Evolutionary conservation across 208 protist genomes (phyloP), one percentile per base, ranked within the genome.

Genomic region (Wallacemonas sp.): DNA sequence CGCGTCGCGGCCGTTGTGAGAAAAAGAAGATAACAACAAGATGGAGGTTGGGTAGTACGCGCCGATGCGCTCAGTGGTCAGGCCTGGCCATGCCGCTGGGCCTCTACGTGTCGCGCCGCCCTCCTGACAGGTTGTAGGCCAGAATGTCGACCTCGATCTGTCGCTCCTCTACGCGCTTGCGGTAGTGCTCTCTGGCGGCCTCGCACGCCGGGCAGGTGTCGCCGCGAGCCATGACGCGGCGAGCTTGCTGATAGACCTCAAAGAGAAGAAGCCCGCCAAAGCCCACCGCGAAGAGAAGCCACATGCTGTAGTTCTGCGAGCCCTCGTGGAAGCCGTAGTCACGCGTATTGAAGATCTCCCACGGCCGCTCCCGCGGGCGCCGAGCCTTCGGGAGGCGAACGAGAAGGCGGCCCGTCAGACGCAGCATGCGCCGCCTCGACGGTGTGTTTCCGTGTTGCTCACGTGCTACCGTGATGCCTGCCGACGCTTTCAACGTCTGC

Each of bases 301-400:
- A 94, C 88, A 94, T 94, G 60, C 57, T 64, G 73, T 89, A 88
- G 79, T 95, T 95, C 73, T 95, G 86, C 41, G 79, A 82, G 4
- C 89, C 87, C 66, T 95, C 89, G 59, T 89, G 79, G 39, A 84
- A 92, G 42, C 86, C 85, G 75, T 83, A 95, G 61, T 95, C 87
- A 36, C 89, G 81, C 19, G 85, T 85, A 68, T 95, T 95, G 63
- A 95, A 90, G 27, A 95, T 79, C 65, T 95, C 86, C 82, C 83
- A 95, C 57, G 87, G 81, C n/a, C 89, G 76, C 71, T 95, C 86
- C 21, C 87, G 86, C 5, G 87, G 89, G 1, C 89, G 81, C 29
- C 89, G 89, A 12, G 75, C 57, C 66, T 93, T 92, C 10, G 89
- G 89, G 12, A 95, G 72, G 32, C 89, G 86, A 66, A 95, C 64